phyloP scores from a whole-genome alignment of 495 filamentous ascomycete genomes.

The Podospora fimiseda region DNA sequence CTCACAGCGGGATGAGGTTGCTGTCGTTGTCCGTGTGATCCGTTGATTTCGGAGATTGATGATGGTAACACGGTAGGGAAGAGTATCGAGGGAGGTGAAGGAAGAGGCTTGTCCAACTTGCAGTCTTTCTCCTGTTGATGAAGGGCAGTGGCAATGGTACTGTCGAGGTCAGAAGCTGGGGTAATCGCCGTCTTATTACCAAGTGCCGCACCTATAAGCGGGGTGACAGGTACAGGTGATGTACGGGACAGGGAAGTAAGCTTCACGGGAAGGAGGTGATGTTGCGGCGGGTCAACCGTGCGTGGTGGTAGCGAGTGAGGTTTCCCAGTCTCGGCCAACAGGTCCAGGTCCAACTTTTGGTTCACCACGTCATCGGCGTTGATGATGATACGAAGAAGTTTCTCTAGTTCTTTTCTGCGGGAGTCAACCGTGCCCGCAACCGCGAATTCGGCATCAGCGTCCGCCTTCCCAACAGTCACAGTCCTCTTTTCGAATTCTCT shows the following conservation, averaged over 20 bases:
- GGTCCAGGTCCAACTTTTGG: neutral
- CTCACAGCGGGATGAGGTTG: constrained; percentile 9
- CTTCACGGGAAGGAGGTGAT: constrained; percentile 6
- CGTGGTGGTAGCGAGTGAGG: neutral
- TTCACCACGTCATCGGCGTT: neutral
- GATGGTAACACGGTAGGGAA: neutral
- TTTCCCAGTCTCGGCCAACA: neutral
- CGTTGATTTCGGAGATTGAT: neutral
- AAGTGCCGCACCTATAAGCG: neutral
- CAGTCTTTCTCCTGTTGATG: no score
- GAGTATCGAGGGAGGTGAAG: neutral
- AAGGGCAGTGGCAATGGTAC: neutral
- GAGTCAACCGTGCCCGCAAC: neutral
- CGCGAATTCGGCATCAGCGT: no score
- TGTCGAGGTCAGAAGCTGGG: neutral
- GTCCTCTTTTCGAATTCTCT: neutral
- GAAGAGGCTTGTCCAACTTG: neutral
- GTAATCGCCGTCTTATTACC: constrained; percentile 1
- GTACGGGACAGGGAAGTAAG: constrained; percentile 3
- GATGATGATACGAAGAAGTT: no score
- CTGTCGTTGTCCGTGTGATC: neutral
- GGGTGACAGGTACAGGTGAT: no score
- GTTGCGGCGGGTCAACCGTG: constrained; percentile 6
- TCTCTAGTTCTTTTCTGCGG: neutral
- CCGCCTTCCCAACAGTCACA: no score